Evolutionary conservation across 23 red algal genomes (phyloP).

Genomic region (Gracilariopsis chorda): DNA sequence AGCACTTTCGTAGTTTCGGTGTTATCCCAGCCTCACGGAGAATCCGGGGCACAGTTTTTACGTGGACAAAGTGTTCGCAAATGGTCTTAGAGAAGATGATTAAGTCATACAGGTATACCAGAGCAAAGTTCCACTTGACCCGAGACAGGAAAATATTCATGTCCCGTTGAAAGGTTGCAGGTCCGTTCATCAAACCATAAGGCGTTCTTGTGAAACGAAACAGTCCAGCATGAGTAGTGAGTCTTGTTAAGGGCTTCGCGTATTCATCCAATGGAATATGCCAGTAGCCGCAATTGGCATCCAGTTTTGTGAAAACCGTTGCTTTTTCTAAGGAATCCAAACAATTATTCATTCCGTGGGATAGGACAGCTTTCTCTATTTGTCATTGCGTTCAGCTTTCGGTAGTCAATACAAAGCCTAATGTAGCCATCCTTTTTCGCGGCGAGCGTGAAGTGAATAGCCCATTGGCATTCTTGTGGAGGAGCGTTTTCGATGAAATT

Average conservation of each 20-base stretch:
- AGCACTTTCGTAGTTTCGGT: background rate
- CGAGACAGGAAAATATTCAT: conserved; percentile 19
- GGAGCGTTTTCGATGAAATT: background rate
- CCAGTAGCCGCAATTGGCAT: conserved; percentile 22
- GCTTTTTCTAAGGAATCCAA: conserved; percentile 20
- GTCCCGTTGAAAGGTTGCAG: conserved; percentile 16
- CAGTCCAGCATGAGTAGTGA: background rate
- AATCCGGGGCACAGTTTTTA: background rate
- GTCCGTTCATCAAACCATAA: conserved; percentile 12
- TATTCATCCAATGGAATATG: background rate
- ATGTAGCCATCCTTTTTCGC: background rate
- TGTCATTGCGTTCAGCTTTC: background rate
- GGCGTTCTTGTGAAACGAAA: background rate
- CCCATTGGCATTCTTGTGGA: background rate
- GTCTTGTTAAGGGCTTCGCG: background rate
- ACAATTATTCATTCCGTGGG: background rate
- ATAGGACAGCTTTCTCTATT: background rate
- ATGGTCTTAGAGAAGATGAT: background rate
- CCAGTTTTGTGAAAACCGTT: background rate
- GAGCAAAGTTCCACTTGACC: background rate
- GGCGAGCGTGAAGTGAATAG: background rate
- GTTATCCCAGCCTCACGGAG: background rate
- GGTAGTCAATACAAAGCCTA: conserved; percentile 22
- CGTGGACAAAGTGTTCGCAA: background rate
- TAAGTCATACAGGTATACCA: conserved; percentile 20